phyloP scores from a whole-genome alignment of 2,329 filamentous ascomycete genomes.

The Diaporthe helianthi region DNA sequence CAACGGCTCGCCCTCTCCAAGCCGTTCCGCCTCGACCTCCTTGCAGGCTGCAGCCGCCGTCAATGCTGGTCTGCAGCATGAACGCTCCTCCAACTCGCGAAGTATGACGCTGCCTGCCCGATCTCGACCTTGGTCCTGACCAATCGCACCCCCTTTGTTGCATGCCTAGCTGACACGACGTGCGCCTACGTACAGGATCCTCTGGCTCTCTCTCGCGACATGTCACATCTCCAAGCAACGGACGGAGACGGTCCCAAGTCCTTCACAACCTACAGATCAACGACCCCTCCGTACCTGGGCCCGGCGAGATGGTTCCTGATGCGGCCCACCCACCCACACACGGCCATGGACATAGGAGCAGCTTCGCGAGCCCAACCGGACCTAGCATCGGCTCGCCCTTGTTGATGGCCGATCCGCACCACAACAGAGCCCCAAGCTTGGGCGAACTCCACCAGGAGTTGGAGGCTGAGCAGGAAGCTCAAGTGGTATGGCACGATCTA shows the following conservation, averaged over 20 bases:
- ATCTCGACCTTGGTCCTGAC: background rate
- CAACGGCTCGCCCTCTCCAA: conserved; percentile 57
- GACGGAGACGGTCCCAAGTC: conserved; percentile 71
- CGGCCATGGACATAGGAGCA: conserved; percentile 42
- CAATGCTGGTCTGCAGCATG: conserved; percentile 76
- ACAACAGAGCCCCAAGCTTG: conserved; percentile 72
- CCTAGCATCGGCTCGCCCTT: conserved; percentile 45
- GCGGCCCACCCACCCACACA: conserved; percentile 41
- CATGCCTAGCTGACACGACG: background rate
- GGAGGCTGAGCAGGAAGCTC: conserved; percentile 79
- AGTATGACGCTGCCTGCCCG: conserved; percentile 52
- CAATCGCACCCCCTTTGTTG: conserved; percentile 35
- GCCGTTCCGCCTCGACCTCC: conserved; percentile 70
- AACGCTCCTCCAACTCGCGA: conserved; percentile 55
- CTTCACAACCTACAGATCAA: conserved; percentile 78
- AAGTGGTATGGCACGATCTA: conserved; percentile 64
- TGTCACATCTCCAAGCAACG: conserved; percentile 38
- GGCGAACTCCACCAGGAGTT: conserved; percentile 82
- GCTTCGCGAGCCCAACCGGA: conserved; percentile 39
- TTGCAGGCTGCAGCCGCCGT: conserved; percentile 79
- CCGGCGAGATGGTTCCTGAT: conserved; percentile 71
- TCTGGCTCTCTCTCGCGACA: conserved; percentile 34
- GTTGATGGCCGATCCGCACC: conserved; percentile 61
- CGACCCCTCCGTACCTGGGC: conserved; percentile 70
- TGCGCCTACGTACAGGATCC: conserved; percentile 27